Percentiles rank a stretch among this genome's conserved stretches.
Evolutionary conservation across 225 moss, liverwort and hornwort genomes (phyloP).

Genomic region (Pseudoscleropodium purum): DNA sequence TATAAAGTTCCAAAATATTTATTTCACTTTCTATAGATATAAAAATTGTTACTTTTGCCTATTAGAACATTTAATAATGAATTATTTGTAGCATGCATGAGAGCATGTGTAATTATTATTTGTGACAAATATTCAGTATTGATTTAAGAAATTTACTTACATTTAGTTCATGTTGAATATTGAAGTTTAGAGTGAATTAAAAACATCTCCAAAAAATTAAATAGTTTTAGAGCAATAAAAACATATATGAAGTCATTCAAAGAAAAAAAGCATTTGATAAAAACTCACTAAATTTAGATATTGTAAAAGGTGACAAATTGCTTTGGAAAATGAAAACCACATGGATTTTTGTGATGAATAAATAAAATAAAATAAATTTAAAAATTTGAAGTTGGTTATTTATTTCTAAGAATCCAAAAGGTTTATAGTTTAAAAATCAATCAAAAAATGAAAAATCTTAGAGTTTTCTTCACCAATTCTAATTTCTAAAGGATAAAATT

Average conservation of each 20-base stretch:
- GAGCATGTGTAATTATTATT: not conserved
- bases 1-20: not conserved
- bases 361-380: not conserved
- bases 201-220: not conserved
- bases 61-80: not conserved
- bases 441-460: too few species aligned
- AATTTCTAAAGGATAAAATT: not conserved
- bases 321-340: not conserved
- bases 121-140: not conserved
- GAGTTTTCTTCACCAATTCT: not conserved
- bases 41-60: not conserved
- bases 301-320: not conserved
- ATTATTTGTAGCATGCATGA: not conserved
- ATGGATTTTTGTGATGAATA: too few species aligned
- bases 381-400: not conserved
- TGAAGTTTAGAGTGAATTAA: not conserved
- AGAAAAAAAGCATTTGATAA: not conserved
- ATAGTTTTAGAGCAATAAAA: not conserved
- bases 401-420: fast-evolving
- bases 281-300: not conserved
- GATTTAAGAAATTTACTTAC: not conserved
- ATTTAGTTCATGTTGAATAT: not conserved
- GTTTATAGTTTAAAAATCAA: not conserved
- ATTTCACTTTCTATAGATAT: not conserved
- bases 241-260: too few species aligned